Evolutionary conservation across 345 rosid species (phyloP).

Genomic region (Lepidium africanum): DNA sequence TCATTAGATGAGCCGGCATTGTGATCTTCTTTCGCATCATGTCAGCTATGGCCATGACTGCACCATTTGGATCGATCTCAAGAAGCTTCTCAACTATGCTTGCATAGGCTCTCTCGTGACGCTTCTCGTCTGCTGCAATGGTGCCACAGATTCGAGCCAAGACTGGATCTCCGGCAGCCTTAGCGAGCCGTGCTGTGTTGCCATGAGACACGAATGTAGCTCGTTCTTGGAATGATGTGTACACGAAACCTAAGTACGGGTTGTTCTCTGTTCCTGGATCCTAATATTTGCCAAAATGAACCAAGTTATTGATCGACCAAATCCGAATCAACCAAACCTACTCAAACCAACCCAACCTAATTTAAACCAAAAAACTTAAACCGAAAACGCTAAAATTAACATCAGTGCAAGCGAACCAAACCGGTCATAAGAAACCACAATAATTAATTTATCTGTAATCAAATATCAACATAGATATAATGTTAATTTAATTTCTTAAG

Average conservation of each 20-base stretch:
- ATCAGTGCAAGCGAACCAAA: not conserved
- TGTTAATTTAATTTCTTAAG: too few species aligned
- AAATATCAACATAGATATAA: too few species aligned
- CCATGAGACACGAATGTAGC: constrained; percentile 81
- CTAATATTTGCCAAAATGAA: constrained; percentile 14
- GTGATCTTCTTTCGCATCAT: constrained; percentile 63
- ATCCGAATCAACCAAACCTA: not conserved
- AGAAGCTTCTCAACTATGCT: constrained; percentile 57
- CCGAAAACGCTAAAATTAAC: not conserved
- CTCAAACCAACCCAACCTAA: not conserved
- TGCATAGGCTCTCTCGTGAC: constrained; percentile 57
- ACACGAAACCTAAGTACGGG: constrained; percentile 70
- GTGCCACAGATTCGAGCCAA: constrained; percentile 63
- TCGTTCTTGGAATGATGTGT: constrained; percentile 87
- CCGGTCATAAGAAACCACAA: too few species aligned
- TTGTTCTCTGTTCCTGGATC: constrained; percentile 67
- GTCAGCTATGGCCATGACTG: constrained; percentile 41
- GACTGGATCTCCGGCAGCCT: constrained; percentile 45
- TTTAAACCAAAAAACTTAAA: not conserved
- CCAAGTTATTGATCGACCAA: not conserved
- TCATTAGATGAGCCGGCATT: constrained; percentile 72
- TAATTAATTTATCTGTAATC: too few species aligned
- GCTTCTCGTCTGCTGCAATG: constrained; percentile 69
- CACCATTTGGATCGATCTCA: constrained; percentile 48
- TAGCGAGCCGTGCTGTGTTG: constrained; percentile 65